phyloP scores from a whole-genome alignment of 75 land plant species.

The Selaginella moellendorffii region DNA sequence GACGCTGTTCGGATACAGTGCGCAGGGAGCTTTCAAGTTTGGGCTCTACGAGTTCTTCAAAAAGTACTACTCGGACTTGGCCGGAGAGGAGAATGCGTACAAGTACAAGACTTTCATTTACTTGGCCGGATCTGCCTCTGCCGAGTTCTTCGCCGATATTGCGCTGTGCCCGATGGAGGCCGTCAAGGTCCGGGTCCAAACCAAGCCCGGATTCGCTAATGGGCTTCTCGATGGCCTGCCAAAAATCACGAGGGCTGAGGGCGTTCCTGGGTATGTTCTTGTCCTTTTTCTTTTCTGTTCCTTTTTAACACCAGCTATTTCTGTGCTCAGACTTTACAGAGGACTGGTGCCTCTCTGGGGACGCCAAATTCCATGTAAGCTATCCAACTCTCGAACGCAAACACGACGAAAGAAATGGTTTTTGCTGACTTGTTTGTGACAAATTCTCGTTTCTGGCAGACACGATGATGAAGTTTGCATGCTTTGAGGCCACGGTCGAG shows the following conservation, averaged over 20 bases:
- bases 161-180: slow-evolving; percentile 36
- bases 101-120: slow-evolving; percentile 36
- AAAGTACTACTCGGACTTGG: slow-evolving; percentile 30
- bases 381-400: too few species aligned
- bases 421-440: not conserved
- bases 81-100: slow-evolving; percentile 27
- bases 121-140: slow-evolving; percentile 34
- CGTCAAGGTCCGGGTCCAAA: slow-evolving; percentile 34
- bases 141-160: slow-evolving; percentile 34
- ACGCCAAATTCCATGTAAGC: slow-evolving; percentile 25
- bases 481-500: slow-evolving; percentile 32
- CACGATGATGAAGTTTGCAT: slow-evolving; percentile 43
- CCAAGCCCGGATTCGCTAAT: slow-evolving; percentile 27
- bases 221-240: slow-evolving; percentile 30
- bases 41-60: slow-evolving; percentile 38
- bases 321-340: slow-evolving; percentile 20
- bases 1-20: slow-evolving; percentile 29
- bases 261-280: slow-evolving; percentile 18
- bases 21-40: slow-evolving; percentile 32
- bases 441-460: not conserved
- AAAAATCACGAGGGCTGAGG: slow-evolving; percentile 17
- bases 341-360: slow-evolving; percentile 33
- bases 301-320: not conserved
- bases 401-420: not conserved
- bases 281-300: not conserved